A percentile compares a stretch with the other conserved stretches of the same genome.
Conservation (phyloP, 176 grass and related monocot species). For the Triticum monococcum region DNA sequence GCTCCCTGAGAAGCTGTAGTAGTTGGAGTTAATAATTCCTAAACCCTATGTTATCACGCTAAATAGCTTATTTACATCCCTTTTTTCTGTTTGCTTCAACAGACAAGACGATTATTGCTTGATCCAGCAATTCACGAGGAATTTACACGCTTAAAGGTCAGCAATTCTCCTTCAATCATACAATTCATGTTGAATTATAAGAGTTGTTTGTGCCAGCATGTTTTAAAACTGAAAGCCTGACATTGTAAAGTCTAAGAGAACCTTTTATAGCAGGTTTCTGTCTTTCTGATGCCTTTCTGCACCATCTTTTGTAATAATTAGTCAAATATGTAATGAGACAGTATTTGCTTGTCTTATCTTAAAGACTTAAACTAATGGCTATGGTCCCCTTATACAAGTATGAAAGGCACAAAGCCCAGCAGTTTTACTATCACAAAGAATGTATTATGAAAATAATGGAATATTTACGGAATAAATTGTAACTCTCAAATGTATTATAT, state of each 20-base stretch:
- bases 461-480: neutral
- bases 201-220: slow-evolving; percentile 19
- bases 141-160: slow-evolving; percentile 91
- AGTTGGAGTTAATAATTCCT: slow-evolving; percentile 14
- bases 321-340: neutral
- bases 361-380: neutral
- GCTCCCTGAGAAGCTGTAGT: neutral
- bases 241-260: neutral
- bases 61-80: slow-evolving; percentile 13
- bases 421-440: neutral
- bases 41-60: neutral
- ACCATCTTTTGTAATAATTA: neutral
- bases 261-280: neutral
- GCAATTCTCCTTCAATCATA: neutral
- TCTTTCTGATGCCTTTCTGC: neutral
- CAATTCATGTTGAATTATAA: slow-evolving; percentile 2
- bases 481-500: neutral
- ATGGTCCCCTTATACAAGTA: neutral
- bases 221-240: neutral
- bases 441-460: neutral
- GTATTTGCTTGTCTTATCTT: neutral
- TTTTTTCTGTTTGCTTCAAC: slow-evolving; percentile 28
- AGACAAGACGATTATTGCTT: slow-evolving; percentile 96
- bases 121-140: slow-evolving; percentile 99
- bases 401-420: neutral